A percentile compares a stretch with the other conserved stretches of the same genome.
Conservation (phyloP, 768 basidiomycete species). For the Suillus occidentalis region DNA sequence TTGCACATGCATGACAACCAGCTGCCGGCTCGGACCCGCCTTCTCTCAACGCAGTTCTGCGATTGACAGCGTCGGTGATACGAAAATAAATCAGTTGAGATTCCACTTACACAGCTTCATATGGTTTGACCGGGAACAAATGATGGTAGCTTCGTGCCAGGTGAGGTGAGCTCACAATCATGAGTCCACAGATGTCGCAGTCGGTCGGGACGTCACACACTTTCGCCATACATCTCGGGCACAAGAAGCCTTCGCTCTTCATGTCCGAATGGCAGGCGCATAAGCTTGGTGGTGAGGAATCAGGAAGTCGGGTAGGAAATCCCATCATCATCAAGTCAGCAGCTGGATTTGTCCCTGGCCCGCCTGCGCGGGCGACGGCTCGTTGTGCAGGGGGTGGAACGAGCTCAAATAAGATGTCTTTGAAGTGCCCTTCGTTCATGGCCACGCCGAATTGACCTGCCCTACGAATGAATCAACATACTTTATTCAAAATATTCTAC, state of each 20-base stretch:
- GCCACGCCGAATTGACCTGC: slow-evolving; percentile 92
- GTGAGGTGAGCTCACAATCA: slow-evolving; percentile 98
- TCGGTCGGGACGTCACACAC: slow-evolving; percentile 98
- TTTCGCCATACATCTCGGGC: slow-evolving; percentile 90
- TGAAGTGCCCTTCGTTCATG: slow-evolving; percentile 96
- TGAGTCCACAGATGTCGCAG: slow-evolving; percentile 94
- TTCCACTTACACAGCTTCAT: slow-evolving; percentile 72
- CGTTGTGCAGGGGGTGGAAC: slow-evolving; percentile 92
- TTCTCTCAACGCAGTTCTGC: slow-evolving; percentile 39
- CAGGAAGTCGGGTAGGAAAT: slow-evolving; percentile 90
- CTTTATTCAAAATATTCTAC: slow-evolving; percentile 9
- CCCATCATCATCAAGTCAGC: slow-evolving; percentile 99
- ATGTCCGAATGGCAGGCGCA: slow-evolving; percentile 94
- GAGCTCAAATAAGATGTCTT: slow-evolving; percentile 92
- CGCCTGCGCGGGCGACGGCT: slow-evolving; percentile 46
- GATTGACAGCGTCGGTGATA: slow-evolving; percentile 3
- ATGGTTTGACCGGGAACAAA: slow-evolving; percentile 91
- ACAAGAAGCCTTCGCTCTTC: slow-evolving; percentile 91
- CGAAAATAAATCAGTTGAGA: slow-evolving; percentile 6
- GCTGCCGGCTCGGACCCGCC: slow-evolving; percentile 35
- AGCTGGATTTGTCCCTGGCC: slow-evolving; percentile 54
- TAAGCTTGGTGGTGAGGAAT: slow-evolving; percentile 76
- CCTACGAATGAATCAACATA: slow-evolving; percentile 10
- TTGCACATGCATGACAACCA: slow-evolving; percentile 78
- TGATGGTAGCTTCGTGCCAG: slow-evolving; percentile 95